phyloP scores from a whole-genome alignment of 306 rosid species.

The Lathyrus tuberosus region DNA sequence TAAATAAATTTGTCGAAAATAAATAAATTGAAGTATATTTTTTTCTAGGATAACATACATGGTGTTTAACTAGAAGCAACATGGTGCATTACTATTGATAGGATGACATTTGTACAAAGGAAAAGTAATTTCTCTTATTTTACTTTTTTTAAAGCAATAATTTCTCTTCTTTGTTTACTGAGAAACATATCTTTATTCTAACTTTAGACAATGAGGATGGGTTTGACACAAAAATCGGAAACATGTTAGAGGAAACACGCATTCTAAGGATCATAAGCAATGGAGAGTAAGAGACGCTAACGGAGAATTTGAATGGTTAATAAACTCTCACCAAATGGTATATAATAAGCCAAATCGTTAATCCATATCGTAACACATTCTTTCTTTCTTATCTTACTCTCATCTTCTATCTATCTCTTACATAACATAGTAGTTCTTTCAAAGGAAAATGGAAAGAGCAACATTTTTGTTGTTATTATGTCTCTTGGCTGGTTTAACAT shows the following conservation, averaged over 20 bases:
- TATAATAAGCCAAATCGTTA: conserved; percentile 14
- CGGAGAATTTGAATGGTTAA: conserved; percentile 40
- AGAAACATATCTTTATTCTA: background rate
- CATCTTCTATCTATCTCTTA: background rate
- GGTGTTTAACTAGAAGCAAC: too few species aligned
- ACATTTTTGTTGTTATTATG: conserved; percentile 42
- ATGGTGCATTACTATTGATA: too few species aligned
- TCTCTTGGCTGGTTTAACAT: conserved; percentile 41
- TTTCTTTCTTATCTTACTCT: background rate
- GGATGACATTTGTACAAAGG: too few species aligned
- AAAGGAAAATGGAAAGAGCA: conserved; percentile 35
- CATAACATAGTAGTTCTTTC: too few species aligned
- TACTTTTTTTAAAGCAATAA: too few species aligned
- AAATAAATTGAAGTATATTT: too few species aligned
- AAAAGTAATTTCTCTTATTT: too few species aligned
- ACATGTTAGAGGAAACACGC: conserved; percentile 45
- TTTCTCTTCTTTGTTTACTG: too few species aligned
- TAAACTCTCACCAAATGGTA: conserved; percentile 7
- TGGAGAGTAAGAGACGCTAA: conserved; percentile 24
- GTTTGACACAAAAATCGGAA: background rate
- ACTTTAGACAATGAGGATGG: conserved; percentile 1
- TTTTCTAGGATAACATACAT: too few species aligned
- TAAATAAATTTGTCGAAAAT: too few species aligned
- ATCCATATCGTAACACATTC: background rate
- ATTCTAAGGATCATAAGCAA: conserved; percentile 40